phyloP scores from a whole-genome alignment of 257 asterid species.

The Leptodermis oblonga region DNA sequence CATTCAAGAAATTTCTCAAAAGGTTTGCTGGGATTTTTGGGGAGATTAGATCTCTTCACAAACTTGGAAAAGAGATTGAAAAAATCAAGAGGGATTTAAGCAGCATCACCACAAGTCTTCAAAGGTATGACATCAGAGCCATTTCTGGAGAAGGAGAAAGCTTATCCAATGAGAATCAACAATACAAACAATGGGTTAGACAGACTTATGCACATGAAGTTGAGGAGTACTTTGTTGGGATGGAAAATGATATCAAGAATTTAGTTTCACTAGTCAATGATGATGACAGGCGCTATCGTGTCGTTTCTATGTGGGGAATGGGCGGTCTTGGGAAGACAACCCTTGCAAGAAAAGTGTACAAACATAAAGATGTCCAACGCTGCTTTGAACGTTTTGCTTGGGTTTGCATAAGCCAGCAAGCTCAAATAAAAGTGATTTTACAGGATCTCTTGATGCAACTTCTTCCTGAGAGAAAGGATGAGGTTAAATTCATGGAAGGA shows the following conservation, averaged over 20 bases:
- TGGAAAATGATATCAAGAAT: not conserved
- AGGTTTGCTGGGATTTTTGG: not conserved
- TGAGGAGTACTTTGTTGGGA: conserved; percentile 10
- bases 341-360: conserved; percentile 12
- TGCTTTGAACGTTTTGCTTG: conserved; percentile 13
- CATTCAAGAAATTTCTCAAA: not conserved
- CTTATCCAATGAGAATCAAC: not conserved
- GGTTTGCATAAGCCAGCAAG: conserved; percentile 7
- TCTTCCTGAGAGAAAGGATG: not conserved
- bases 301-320: conserved; percentile 16
- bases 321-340: conserved; percentile 22
- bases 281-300: not conserved
- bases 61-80: conserved; percentile 5
- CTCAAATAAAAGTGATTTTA: conserved; percentile 3
- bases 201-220: conserved; percentile 11
- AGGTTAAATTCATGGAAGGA: not conserved
- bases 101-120: not conserved
- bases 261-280: not conserved
- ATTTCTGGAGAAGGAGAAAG: not conserved
- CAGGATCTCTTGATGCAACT: conserved; percentile 15
- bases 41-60: not conserved
- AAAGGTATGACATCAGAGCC: not conserved
- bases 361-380: not conserved
- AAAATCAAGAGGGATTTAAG: not conserved
- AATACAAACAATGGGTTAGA: too few relatives aligned